Evolutionary conservation across 1,284 basidiomycete genomes (phyloP).

Genomic region (Ustilago curta): DNA sequence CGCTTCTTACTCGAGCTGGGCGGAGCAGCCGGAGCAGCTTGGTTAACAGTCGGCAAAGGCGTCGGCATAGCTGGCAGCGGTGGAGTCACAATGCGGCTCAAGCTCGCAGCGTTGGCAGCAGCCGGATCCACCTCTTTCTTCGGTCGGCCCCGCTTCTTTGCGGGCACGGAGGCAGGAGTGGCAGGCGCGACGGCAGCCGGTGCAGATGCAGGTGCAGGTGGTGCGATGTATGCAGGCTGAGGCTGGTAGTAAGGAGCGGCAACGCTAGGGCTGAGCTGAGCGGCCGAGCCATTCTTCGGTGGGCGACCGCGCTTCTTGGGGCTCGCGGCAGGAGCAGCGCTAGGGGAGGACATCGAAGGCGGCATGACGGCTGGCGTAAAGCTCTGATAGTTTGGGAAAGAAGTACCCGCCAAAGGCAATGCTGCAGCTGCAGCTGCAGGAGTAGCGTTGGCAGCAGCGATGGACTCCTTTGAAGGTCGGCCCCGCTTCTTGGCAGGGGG

Average conservation of each 20-base stretch:
- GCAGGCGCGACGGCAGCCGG: neutral
- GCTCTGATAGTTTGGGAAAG: neutral
- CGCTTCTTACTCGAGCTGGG: constrained; percentile 39
- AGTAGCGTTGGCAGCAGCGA: constrained; percentile 16
- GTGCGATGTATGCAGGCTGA: constrained; percentile 1
- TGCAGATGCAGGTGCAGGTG: constrained; percentile 9
- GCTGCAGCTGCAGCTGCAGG: constrained; percentile 9
- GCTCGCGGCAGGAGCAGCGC: neutral
- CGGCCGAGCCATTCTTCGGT: constrained; percentile 20
- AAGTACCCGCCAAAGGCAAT: constrained; percentile 1
- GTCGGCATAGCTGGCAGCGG: constrained; percentile 18
- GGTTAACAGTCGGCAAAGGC: constrained; percentile 15
- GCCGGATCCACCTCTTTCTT: constrained; percentile 21
- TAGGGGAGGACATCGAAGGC: neutral
- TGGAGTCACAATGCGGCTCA: constrained; percentile 28
- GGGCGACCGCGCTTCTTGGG: constrained; percentile 45
- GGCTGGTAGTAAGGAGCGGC: constrained; percentile 2
- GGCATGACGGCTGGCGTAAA: constrained; percentile 1
- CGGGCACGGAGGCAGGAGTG: neutral
- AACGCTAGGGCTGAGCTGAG: constrained; percentile 1
- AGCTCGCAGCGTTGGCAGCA: constrained; percentile 16
- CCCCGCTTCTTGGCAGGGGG: constrained; percentile 34
- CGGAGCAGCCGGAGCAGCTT: constrained; percentile 15
- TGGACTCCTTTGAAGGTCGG: constrained; percentile 38
- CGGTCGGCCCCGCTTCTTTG: constrained; percentile 24